Conservation (phyloP, 2,329 filamentous ascomycete genomes). For the Aureobasidium namibiae region DNA sequence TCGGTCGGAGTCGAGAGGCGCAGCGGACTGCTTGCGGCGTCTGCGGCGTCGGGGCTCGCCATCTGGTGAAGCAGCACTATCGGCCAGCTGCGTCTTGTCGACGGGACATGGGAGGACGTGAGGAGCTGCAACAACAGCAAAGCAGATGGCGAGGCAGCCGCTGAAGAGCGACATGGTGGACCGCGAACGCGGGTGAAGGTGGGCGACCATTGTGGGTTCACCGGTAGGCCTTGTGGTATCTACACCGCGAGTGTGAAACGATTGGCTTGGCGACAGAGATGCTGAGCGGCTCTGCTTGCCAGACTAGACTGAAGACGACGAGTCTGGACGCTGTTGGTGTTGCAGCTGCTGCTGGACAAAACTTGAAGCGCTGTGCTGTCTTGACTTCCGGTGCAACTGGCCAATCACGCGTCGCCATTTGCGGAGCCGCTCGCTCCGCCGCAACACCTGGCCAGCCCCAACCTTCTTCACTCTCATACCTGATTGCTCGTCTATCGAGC, state of each 20-base stretch:
- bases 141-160: conserved; percentile 80
- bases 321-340: not conserved
- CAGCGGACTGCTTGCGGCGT: conserved; percentile 33
- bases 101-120: conserved; percentile 89
- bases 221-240: not conserved
- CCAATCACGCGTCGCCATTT: not conserved
- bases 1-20: conserved; percentile 20
- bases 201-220: conserved; percentile 25
- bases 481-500: no score
- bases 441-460: not conserved
- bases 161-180: conserved; percentile 93
- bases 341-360: not conserved
- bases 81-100: conserved; percentile 63
- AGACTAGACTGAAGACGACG: not conserved
- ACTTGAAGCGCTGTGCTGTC: not conserved
- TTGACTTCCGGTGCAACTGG: not conserved
- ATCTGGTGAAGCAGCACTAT: conserved; percentile 44
- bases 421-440: not conserved
- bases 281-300: not conserved
- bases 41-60: conserved; percentile 28
- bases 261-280: not conserved
- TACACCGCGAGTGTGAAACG: not conserved
- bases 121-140: conserved; percentile 84
- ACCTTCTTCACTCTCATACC: not conserved
- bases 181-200: conserved; percentile 87